Evolutionary conservation across 2,329 filamentous ascomycete genomes (phyloP).

Genomic region (Pestalotiopsis sp.): DNA sequence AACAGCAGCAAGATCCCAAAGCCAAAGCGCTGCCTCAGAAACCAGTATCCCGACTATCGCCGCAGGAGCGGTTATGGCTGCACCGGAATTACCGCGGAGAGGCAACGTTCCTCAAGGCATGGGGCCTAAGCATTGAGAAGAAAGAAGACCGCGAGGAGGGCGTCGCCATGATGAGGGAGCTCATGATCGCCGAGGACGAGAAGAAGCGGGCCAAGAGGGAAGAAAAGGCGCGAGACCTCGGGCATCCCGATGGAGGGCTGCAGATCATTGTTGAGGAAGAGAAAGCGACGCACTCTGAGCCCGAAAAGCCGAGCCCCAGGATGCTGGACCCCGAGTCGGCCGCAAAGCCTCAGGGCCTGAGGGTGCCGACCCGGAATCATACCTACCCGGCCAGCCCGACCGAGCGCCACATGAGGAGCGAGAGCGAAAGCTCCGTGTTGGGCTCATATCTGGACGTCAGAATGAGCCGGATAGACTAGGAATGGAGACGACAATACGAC

Average conservation of each 20-base stretch:
- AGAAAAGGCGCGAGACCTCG: constrained; percentile 12
- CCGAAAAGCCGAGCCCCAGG: constrained; percentile 12
- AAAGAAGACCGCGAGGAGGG: constrained; percentile 30
- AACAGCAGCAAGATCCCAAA: not conserved
- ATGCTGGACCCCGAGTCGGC: not conserved
- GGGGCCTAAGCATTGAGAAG: constrained; percentile 27
- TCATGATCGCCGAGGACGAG: constrained; percentile 26
- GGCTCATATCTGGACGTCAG: constrained; percentile 28
- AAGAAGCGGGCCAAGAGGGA: constrained; percentile 18
- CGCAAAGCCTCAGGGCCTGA: constrained; percentile 3
- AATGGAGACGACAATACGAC: not conserved
- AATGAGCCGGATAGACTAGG: constrained; percentile 20
- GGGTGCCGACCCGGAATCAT: constrained; percentile 5
- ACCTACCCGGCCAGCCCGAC: constrained; percentile 3
- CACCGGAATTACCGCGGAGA: constrained; percentile 31
- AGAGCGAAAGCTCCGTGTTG: constrained; percentile 30
- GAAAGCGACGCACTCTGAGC: constrained; percentile 7
- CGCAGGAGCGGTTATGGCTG: constrained; percentile 29
- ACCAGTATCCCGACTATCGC: constrained; percentile 19
- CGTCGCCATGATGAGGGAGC: constrained; percentile 24
- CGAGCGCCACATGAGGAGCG: constrained; percentile 21
- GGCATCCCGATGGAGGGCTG: constrained; percentile 13
- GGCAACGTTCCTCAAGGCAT: constrained; percentile 28
- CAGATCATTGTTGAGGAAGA: constrained; percentile 18
- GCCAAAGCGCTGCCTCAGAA: constrained; percentile 4